Percentiles rank a stretch among this genome's conserved stretches.
phyloP scores from a whole-genome alignment of 1,139 yeast genomes.

The Suhomyces panamericanus region DNA sequence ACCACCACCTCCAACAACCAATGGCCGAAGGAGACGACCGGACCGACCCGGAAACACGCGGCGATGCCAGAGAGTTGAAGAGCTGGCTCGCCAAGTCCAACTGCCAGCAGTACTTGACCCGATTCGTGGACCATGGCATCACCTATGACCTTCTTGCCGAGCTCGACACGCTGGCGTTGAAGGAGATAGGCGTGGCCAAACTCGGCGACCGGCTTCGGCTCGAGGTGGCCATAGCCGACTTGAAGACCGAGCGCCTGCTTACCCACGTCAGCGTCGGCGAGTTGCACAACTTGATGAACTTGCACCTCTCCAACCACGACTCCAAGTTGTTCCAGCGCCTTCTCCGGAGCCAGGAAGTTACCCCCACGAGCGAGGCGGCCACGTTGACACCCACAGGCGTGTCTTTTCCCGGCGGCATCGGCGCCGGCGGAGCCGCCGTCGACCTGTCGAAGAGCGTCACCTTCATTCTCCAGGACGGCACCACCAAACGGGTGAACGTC shows the following conservation, averaged over 20 bases:
- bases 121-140: slow-evolving; percentile 52
- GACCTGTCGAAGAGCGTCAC: slow-evolving; percentile 41
- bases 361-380: slow-evolving; percentile 16
- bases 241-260: slow-evolving; percentile 41
- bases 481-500: slow-evolving; percentile 69
- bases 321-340: slow-evolving; percentile 3
- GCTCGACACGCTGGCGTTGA: slow-evolving; percentile 66
- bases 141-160: slow-evolving; percentile 60
- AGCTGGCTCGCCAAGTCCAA: slow-evolving; percentile 38
- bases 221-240: slow-evolving; percentile 51
- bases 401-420: background rate
- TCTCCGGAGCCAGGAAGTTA: slow-evolving; percentile 9
- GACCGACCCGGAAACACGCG: slow-evolving; percentile 1
- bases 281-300: slow-evolving; percentile 27
- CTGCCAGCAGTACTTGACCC: slow-evolving; percentile 39
- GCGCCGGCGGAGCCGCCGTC: slow-evolving; percentile 33
- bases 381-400: slow-evolving; percentile 19
- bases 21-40: slow-evolving; percentile 8
- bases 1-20: background rate
- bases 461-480: slow-evolving; percentile 75
- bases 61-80: slow-evolving; percentile 27
- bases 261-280: slow-evolving; percentile 34
- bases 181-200: slow-evolving; percentile 70
- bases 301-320: slow-evolving; percentile 14
- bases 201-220: slow-evolving; percentile 81